Evolutionary conservation across 352 stramenopile genomes (phyloP), one percentile per base, ranked within the genome.

Genomic region (Phytophthora palmivora): DNA sequence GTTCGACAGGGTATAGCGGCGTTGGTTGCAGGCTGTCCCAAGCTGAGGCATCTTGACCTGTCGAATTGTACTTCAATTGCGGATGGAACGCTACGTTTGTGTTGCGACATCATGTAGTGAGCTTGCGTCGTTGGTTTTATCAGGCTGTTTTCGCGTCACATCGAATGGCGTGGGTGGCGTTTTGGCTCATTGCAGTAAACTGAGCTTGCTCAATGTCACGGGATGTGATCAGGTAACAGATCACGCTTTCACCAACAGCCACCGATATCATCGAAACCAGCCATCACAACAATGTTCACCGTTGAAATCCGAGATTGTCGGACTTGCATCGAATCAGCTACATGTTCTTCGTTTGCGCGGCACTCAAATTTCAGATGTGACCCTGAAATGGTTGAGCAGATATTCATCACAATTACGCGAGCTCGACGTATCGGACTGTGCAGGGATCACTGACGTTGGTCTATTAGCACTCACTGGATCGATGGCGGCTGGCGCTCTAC

Each of bases 381-480:
- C 64, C 1, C 61, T 92, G 2, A 66, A 74, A 7, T 67, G 55
- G 16, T 37, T 94, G 9, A 73, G 72, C n/a, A 54, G 36, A 3
- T 56, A 70, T 15, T 94, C 85, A 14, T 71, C 80, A 7, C 62
- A 83, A 7, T 66, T 98, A 15, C 74, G 62, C 14, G 86, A 92
- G 15, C 79, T 98, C 24, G 87, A 96, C 47, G 47, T 96, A 26
- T 81, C 80, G 1, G 87, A 79, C 14, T 98, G 93, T 52, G 26
- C 21, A 30, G 67, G 59, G 9, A 52, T 98, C 18, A 86, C 82
- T 2, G 92, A 98, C 55, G 65, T 90, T 50, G 79, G 82, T 1
- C 54, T 98, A 6, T 63, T 97, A 14, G 67, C 81, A 24, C 70
- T 98, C 6, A 70, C 73, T n/a, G 79, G 34, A 14, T 55, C 65